These are phyloP conservation scores for Trichoderma pleuroti DNA, from an alignment of 2,329 filamentous ascomycete genomes.

Conservation along the genomic window DNA sequence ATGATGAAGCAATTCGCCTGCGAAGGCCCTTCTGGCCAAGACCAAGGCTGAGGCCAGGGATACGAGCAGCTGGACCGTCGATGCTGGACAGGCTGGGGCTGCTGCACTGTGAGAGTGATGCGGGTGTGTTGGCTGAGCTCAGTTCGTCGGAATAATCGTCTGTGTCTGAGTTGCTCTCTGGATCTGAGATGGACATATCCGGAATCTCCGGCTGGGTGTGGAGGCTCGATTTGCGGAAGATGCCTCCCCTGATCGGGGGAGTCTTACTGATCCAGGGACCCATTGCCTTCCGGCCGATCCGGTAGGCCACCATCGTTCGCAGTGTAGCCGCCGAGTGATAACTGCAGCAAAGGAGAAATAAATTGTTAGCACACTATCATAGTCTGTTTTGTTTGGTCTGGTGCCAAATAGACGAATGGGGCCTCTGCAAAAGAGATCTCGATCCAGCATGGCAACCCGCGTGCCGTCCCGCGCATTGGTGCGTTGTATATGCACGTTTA, in stretches of 20 bases:
- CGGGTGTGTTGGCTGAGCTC: conserved; percentile 2
- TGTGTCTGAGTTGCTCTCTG: conserved; percentile 11
- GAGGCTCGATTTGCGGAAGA: conserved; percentile 24
- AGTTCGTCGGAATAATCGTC: conserved; percentile 12
- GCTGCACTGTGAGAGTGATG: conserved; percentile 5
- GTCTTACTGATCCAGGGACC: conserved; percentile 56
- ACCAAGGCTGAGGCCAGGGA: background rate
- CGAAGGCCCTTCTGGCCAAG: background rate
- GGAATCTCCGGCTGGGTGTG: conserved; percentile 20
- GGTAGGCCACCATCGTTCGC: conserved; percentile 56
- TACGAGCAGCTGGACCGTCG: background rate
- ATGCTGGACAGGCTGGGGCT: conserved; percentile 2
- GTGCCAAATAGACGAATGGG: background rate
- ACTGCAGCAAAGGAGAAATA: conserved; percentile 34
- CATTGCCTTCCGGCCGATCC: conserved; percentile 53
- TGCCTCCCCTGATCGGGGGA: conserved; percentile 55
- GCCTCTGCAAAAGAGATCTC: background rate
- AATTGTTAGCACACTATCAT: conserved; percentile 20
- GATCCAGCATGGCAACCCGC: background rate
- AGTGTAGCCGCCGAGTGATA: conserved; percentile 55
- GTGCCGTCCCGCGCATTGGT: conserved; percentile 1
- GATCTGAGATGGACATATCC: conserved; percentile 14
- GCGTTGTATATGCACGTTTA: background rate
- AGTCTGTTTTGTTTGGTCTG: background rate
- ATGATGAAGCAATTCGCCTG: background rate